Evolutionary conservation across 805 yeast genomes (phyloP).

Genomic region (Candida vaughaniae): DNA sequence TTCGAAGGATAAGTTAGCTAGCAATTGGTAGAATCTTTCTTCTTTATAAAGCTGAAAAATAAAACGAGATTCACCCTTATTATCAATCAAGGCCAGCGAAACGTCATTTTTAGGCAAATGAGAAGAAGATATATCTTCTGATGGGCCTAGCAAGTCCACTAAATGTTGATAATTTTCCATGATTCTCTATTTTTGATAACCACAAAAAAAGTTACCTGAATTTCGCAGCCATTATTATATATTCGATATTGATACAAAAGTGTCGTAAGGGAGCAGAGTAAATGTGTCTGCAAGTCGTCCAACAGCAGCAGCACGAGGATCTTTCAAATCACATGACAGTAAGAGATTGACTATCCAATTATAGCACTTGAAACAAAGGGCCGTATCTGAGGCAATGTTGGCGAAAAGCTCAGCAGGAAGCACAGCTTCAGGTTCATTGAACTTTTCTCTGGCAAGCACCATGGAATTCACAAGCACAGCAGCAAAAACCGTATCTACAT

Average conservation of each 20-base stretch:
- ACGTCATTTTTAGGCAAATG: constrained; percentile 1
- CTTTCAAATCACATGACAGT: constrained; percentile 19
- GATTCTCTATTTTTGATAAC: not conserved
- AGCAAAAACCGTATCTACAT: constrained; percentile 32
- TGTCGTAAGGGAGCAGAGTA: not conserved
- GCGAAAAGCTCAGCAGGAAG: constrained; percentile 1
- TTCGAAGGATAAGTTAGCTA: constrained; percentile 13
- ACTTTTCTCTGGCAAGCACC: constrained; percentile 4
- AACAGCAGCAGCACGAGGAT: constrained; percentile 20
- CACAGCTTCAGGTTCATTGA: not conserved
- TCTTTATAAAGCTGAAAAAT: constrained; percentile 9
- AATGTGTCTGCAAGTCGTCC: not conserved
- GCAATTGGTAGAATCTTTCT: constrained; percentile 16
- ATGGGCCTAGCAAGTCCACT: constrained; percentile 5
- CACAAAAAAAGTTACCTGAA: not conserved
- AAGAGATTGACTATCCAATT: constrained; percentile 23
- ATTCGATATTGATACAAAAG: not conserved
- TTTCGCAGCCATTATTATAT: constrained; percentile 1
- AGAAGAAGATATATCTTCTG: too few species aligned
- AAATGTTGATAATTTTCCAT: constrained; percentile 7
- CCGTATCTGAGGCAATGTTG: constrained; percentile 8
- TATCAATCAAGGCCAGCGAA: constrained; percentile 1
- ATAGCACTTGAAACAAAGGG: constrained; percentile 24
- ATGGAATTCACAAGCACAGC: constrained; percentile 22
- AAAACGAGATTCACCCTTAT: not conserved